Evolutionary conservation across 2,329 filamentous ascomycete genomes (phyloP), one percentile per base, ranked within the genome.

Genomic region (Leptographium procerum): DNA sequence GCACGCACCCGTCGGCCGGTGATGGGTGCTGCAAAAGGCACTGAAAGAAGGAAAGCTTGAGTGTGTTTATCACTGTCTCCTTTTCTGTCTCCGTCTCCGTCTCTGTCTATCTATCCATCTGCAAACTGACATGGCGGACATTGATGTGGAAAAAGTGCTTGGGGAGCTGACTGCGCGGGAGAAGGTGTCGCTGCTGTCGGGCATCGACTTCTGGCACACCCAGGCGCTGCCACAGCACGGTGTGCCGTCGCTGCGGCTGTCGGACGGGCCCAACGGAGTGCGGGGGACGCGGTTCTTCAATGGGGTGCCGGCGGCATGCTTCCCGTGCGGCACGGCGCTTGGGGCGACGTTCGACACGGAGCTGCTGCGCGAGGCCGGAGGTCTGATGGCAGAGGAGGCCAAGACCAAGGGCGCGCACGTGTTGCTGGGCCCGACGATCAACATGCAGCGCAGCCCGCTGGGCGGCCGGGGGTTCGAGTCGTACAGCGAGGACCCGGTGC

Each of bases 341-440:
- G 86, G 81, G 26, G 83, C 85, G 5, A 87, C 86, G 10, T 89
- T 84, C 80, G 82, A 87, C 68, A 78, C 78, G 59, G 71, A 76
- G 22, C 76, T 88, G 45, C 80, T 85, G 59, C 83, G 82, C 66
- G 73, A 76, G 52, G 82, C 84, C 34, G 86, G 86, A 48, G 71
- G 78, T 61, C 80, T 82, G 58, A 86, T 89, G 80, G 86, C 83
- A 14, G 71, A 77, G 57, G 86, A 89, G 67, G 80, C 84, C 65
- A 78, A 77, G 60, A 80, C 72, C 59, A 89, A 89, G 71, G 86
- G 86, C 59, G 77, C 86, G 22, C 84, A 88, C 66, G 77, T 87
- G 14, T 80, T 85, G 65, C 75, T 89, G 34, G 86, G 85, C 7
- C 86, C 86, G 1, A 76, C 73, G 0, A 71, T 75, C 60, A 75